Conservation (phyloP, 257 asterid genomes). For the Solanum tacnaense region DNA sequence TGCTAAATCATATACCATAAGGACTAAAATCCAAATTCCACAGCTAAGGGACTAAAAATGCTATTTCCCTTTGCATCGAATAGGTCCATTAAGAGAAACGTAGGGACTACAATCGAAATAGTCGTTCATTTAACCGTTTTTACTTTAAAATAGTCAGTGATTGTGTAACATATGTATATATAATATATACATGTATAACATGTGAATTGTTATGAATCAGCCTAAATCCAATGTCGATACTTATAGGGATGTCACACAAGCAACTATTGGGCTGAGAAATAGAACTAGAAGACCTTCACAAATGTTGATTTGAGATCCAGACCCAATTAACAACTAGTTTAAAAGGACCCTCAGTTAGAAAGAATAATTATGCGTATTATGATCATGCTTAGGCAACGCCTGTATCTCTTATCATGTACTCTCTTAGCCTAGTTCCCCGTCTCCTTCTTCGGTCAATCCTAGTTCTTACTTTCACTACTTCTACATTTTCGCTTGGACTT, state of each 20-base stretch:
- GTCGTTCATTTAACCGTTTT: no score
- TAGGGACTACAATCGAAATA: neutral
- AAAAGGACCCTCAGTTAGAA: neutral
- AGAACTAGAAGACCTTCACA: neutral
- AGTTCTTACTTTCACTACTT: neutral
- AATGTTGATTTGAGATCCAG: neutral
- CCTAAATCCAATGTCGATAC: neutral
- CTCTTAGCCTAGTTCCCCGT: neutral
- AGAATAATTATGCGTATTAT: neutral
- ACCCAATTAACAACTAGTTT: neutral
- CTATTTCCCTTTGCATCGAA: neutral
- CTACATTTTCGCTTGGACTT: no score
- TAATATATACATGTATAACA: neutral
- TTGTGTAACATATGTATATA: no score
- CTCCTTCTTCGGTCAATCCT: neutral
- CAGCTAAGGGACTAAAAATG: neutral
- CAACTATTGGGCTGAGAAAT: neutral
- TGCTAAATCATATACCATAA: neutral
- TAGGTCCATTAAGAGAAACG: neutral
- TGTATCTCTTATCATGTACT: accelerated
- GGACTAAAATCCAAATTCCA: neutral
- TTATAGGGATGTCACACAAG: neutral
- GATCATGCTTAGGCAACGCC: neutral
- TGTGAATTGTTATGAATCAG: no score
- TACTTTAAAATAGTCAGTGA: no score